These are phyloP conservation scores for Castanospermum australe DNA, from an alignment of 306 rosid genomes.

Conservation along the genomic window DNA sequence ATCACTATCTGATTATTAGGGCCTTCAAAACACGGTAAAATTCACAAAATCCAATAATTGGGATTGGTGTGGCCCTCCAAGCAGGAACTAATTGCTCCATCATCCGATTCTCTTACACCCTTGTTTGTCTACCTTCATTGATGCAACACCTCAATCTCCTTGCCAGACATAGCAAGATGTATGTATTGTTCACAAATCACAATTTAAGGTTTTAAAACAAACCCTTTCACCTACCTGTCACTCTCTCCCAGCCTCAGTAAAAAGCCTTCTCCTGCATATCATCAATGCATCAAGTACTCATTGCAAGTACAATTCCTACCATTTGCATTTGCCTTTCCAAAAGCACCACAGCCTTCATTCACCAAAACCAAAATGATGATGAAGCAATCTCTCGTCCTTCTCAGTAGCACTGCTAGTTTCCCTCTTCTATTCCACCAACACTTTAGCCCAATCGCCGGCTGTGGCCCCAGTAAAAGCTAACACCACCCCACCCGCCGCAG, in stretches of 20 bases:
- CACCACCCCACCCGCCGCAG: neutral
- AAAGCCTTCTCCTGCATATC: neutral
- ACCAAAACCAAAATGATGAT: neutral
- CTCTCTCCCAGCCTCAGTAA: neutral
- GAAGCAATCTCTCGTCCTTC: conserved; percentile 10
- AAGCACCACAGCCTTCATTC: neutral
- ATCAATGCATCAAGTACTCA: neutral
- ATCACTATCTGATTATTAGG: no score
- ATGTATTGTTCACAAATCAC: neutral
- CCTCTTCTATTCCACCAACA: neutral
- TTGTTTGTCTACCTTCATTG: neutral
- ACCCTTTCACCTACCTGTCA: neutral
- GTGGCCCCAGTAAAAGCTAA: conserved; percentile 31
- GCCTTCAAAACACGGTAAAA: no score
- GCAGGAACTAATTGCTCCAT: conserved; percentile 39
- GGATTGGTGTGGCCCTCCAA: no score
- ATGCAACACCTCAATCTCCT: conserved; percentile 9
- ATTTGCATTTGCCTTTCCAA: neutral
- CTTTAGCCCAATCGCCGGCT: conserved; percentile 29
- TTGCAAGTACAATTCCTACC: neutral
- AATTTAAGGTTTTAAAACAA: neutral
- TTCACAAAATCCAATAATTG: no score
- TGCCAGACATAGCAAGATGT: neutral
- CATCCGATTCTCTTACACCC: conserved; percentile 23
- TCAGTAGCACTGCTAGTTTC: neutral